These are phyloP conservation scores for Diaporthe citri DNA, from an alignment of 2,329 filamentous ascomycete species.

Conservation along the genomic window DNA sequence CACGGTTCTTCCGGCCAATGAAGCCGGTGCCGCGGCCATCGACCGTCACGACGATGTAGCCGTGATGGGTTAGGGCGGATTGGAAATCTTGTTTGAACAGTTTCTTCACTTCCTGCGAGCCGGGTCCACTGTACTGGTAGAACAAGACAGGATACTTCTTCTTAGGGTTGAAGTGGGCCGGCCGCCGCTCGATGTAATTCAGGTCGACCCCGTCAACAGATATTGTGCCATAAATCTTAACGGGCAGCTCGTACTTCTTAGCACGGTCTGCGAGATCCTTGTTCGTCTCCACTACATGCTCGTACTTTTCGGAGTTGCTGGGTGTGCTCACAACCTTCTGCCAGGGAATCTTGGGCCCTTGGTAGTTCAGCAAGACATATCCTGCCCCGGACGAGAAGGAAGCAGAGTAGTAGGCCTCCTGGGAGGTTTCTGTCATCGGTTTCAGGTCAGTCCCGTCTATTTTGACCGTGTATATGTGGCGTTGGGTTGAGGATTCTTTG, in stretches of 20 bases:
- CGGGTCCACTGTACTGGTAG: conserved; percentile 92
- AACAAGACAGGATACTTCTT: conserved; percentile 96
- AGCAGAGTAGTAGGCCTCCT: conserved; percentile 82
- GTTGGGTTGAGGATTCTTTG: conserved; percentile 87
- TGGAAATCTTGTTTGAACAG: conserved; percentile 90
- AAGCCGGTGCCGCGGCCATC: conserved; percentile 95
- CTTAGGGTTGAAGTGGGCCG: conserved; percentile 85
- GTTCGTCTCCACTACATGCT: conserved; percentile 85
- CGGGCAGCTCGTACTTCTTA: conserved; percentile 83
- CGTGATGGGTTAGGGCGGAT: conserved; percentile 85
- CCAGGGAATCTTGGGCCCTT: conserved; percentile 88
- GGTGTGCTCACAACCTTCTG: conserved; percentile 92
- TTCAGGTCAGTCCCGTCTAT: conserved; percentile 82
- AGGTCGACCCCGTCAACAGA: conserved; percentile 83
- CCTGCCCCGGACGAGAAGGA: conserved; percentile 88
- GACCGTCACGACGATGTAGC: conserved; percentile 94
- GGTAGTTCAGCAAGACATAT: conserved; percentile 86
- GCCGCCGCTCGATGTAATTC: conserved; percentile 84
- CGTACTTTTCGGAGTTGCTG: conserved; percentile 72
- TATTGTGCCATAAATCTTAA: conserved; percentile 85
- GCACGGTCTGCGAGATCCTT: conserved; percentile 75
- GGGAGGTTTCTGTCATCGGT: conserved; percentile 78
- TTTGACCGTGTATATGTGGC: conserved; percentile 91
- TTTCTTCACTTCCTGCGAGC: conserved; percentile 89
- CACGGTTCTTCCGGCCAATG: conserved; percentile 86